phyloP scores from a whole-genome alignment of 169 alveolate species.

The Plasmodium relictum region DNA sequence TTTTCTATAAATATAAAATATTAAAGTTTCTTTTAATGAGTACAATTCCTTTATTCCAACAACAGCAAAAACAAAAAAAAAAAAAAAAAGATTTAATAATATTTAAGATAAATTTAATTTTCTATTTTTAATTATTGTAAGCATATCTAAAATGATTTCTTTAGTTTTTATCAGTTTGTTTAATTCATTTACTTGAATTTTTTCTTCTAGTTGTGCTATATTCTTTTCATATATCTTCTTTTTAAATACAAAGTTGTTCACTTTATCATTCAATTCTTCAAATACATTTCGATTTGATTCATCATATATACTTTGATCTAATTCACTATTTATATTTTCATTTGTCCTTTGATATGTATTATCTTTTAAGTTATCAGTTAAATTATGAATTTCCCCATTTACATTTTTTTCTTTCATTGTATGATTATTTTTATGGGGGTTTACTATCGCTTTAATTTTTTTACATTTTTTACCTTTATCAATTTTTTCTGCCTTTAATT shows the following conservation, averaged over 20 bases:
- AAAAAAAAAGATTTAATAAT: background rate
- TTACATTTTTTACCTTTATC: background rate
- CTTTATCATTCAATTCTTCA: slow-evolving; percentile 1
- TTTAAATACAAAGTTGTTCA: slow-evolving; percentile 18
- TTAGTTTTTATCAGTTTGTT: slow-evolving; percentile 40
- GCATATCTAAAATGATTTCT: slow-evolving; percentile 37
- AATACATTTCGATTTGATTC: background rate
- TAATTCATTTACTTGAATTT: slow-evolving; percentile 56
- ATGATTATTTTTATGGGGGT: no score
- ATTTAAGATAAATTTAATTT: slow-evolving; percentile 14
- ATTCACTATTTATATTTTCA: slow-evolving; percentile 9
- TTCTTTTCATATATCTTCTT: slow-evolving; percentile 66
- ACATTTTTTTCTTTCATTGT: background rate
- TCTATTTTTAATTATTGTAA: slow-evolving; percentile 53
- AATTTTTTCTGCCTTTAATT: background rate
- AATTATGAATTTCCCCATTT: background rate
- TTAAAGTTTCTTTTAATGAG: background rate
- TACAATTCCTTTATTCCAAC: background rate
- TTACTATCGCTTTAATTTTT: background rate
- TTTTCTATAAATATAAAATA: background rate
- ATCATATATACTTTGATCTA: background rate
- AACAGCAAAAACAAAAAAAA: slow-evolving; percentile 1
- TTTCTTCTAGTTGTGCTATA: slow-evolving; percentile 60
- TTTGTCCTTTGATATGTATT: background rate
- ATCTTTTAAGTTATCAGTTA: background rate